Conservation (phyloP, 1,139 yeast genomes). For the Suhomyces ambrosiae region DNA sequence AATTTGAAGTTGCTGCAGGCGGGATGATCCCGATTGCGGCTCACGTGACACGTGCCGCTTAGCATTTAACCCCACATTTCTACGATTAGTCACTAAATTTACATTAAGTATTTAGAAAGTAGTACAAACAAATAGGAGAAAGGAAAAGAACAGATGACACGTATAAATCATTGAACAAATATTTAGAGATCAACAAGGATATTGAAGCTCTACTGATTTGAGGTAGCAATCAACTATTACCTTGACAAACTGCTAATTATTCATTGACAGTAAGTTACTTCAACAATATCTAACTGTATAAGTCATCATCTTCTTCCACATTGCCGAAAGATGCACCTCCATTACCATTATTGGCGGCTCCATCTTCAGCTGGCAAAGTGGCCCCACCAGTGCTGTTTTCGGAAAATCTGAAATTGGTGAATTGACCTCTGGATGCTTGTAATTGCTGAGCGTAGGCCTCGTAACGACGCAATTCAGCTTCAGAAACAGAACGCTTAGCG, state of each 20-base stretch:
- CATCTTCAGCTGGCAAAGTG: slow-evolving; percentile 27
- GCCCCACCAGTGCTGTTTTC: slow-evolving; percentile 45
- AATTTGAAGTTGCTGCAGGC: slow-evolving; percentile 4
- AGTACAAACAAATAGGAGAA: slow-evolving; percentile 1
- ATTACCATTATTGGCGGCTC: slow-evolving; percentile 81
- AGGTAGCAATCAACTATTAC: no score
- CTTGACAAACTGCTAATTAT: no score
- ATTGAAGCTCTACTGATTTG: no score
- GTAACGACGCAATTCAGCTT: slow-evolving; percentile 96
- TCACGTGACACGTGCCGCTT: not conserved
- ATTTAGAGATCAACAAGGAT: no score
- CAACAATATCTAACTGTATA: slow-evolving; percentile 60
- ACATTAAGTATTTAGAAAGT: slow-evolving; percentile 2
- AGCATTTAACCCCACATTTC: slow-evolving; percentile 2
- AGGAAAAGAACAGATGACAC: not conserved
- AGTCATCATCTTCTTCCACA: slow-evolving; percentile 92
- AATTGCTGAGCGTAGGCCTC: slow-evolving; percentile 98
- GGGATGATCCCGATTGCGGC: not conserved
- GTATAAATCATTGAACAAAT: not conserved
- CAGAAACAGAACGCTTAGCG: slow-evolving; percentile 95
- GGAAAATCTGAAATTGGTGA: slow-evolving; percentile 71
- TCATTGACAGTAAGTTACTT: not conserved
- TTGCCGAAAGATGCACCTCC: slow-evolving; percentile 66
- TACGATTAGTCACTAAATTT: not conserved
- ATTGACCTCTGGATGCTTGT: slow-evolving; percentile 93